phyloP scores from a whole-genome alignment of 2,329 filamentous ascomycete genomes.

The Bipolaris cookei region DNA sequence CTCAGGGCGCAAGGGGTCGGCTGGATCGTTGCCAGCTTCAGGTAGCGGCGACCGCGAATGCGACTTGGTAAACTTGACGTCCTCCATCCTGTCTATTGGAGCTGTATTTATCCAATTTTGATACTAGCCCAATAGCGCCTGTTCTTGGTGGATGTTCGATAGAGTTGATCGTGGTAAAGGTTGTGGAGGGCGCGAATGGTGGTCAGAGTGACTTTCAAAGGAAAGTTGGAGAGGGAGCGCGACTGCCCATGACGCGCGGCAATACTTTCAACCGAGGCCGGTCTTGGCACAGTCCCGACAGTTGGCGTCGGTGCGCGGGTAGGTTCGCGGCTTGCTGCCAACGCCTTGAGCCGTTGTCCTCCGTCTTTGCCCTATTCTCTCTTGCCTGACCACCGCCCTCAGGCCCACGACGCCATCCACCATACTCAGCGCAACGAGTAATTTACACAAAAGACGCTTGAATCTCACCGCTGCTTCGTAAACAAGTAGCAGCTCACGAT shows the following conservation, averaged over 20 bases:
- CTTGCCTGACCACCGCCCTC: slow-evolving; percentile 12
- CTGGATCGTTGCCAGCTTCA: slow-evolving; percentile 56
- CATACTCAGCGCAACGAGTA: not conserved
- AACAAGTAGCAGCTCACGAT: not conserved
- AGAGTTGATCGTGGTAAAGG: not conserved
- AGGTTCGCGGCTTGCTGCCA: slow-evolving; percentile 10
- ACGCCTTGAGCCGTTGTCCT: slow-evolving; percentile 2
- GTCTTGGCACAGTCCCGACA: slow-evolving; percentile 16
- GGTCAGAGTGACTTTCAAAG: slow-evolving; percentile 18
- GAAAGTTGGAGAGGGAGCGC: slow-evolving; percentile 25
- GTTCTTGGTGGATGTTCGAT: not conserved
- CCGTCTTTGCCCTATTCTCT: slow-evolving; percentile 13
- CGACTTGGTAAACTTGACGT: slow-evolving; percentile 50
- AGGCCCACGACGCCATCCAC: slow-evolving; percentile 8
- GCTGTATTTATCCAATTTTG: not conserved
- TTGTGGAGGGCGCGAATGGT: slow-evolving; percentile 9
- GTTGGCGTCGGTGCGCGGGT: slow-evolving; percentile 6
- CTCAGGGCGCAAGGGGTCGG: slow-evolving; percentile 54
- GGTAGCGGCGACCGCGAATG: slow-evolving; percentile 52
- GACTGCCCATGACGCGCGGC: slow-evolving; percentile 33
- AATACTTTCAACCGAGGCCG: slow-evolving; percentile 21
- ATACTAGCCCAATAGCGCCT: not conserved
- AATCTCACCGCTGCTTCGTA: not conserved
- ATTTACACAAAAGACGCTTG: not conserved
- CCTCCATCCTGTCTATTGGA: slow-evolving; percentile 45